Percentiles rank a stretch among this genome's conserved stretches.
Evolutionary conservation across 2,329 filamentous ascomycete genomes (phyloP).

Genomic region (Teratosphaeria gauchensis): DNA sequence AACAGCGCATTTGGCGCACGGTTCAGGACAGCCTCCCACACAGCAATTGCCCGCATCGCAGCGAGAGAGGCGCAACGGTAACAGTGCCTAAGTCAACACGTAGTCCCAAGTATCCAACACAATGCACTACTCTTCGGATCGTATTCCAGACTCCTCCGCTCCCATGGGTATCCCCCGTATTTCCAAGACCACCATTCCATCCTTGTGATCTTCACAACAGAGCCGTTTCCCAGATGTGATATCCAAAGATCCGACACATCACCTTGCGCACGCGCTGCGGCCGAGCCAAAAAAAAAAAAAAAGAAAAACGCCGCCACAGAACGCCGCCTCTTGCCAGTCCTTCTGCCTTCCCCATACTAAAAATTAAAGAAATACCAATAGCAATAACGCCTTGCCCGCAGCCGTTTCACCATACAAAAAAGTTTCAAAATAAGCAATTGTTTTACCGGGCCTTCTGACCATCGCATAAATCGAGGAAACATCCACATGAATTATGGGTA

Average conservation of each 20-base stretch:
- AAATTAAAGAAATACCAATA: not conserved
- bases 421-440: not conserved
- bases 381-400: not conserved
- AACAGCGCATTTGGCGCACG: not conserved
- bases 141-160: not conserved
- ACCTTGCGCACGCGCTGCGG: not conserved
- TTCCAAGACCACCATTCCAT: not conserved
- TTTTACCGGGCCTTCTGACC: not conserved
- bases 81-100: not conserved
- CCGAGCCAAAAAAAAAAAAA: not conserved
- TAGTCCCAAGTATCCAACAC: not conserved
- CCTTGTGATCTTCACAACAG: not conserved
- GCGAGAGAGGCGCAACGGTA: not conserved
- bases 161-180: not conserved
- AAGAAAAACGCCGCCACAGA: not conserved
- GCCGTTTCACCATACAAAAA: not conserved
- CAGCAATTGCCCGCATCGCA: not conserved
- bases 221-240: not conserved
- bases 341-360: not conserved
- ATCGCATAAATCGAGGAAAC: not conserved
- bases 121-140: not conserved
- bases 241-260: not conserved
- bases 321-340: not conserved
- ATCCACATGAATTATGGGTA: conserved; percentile 1
- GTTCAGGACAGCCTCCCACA: not conserved